phyloP scores from a whole-genome alignment of 129 eudicot species.

The Mikania micrantha region DNA sequence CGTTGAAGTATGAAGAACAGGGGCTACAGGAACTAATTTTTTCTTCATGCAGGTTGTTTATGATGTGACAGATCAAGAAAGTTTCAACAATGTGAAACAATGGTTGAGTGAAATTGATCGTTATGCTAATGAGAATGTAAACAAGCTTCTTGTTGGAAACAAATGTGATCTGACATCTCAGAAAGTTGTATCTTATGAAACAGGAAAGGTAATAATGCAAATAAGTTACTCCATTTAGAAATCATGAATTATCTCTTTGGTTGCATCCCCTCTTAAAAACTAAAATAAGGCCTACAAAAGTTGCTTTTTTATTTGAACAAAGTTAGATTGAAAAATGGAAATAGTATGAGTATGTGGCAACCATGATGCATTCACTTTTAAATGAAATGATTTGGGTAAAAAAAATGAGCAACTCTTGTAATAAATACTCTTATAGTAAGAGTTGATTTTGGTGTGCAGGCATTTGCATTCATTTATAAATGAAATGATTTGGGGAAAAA shows the following conservation, averaged over 20 bases:
- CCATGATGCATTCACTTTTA: background rate
- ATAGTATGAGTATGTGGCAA: background rate
- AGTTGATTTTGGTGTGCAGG: constrained; percentile 37
- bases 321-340: background rate
- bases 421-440: too few species aligned
- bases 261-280: too few species aligned
- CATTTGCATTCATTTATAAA: constrained; percentile 23
- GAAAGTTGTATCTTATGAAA: constrained; percentile 81
- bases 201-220: constrained; percentile 56
- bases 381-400: too few species aligned
- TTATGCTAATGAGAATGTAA: constrained; percentile 88
- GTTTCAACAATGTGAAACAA: constrained; percentile 92
- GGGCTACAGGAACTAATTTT: background rate
- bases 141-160: constrained; percentile 97
- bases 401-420: too few species aligned
- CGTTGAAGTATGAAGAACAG: background rate
- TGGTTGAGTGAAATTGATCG: constrained; percentile 97
- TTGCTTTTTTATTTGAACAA: too few species aligned
- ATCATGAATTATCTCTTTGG: too few species aligned
- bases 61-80: constrained; percentile 97
- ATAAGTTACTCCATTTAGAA: background rate
- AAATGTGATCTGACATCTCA: constrained; percentile 82
- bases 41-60: constrained; percentile 66
- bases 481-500: too few species aligned
- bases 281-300: too few species aligned